Conservation (phyloP, 192 early-diverging fungal species). For the Linnemannia exigua region DNA sequence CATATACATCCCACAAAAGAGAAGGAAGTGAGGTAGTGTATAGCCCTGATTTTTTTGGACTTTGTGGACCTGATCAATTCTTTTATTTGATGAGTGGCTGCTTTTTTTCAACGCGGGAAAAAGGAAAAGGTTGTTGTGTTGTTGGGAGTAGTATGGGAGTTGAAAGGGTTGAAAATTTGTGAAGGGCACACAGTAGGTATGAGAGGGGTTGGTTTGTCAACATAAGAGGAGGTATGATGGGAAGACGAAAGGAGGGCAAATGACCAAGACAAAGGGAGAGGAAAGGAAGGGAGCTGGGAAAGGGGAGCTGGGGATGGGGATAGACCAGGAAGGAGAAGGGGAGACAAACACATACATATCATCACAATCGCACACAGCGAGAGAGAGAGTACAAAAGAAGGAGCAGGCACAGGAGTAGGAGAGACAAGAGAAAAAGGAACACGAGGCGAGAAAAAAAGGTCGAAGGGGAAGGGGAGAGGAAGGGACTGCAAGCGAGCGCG, state of each 20-base stretch:
- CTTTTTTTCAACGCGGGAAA: neutral
- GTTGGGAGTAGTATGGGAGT: neutral
- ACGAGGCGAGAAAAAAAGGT: neutral
- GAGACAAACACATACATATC: neutral
- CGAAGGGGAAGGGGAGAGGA: neutral
- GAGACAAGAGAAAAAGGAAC: neutral
- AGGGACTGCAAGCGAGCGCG: constrained; percentile 1
- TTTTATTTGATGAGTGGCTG: neutral
- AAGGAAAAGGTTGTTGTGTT: neutral
- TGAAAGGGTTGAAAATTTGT: neutral
- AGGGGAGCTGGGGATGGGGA: neutral
- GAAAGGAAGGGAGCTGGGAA: constrained; percentile 5
- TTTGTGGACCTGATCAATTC: no score
- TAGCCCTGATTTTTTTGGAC: no score
- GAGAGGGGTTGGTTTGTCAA: neutral
- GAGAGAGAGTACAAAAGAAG: neutral
- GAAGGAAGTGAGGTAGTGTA: constrained; percentile 4
- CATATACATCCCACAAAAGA: neutral
- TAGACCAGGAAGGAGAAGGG: neutral
- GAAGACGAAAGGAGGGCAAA: neutral
- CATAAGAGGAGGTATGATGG: neutral
- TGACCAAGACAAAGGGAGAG: neutral
- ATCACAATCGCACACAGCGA: neutral
- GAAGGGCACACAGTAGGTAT: neutral
- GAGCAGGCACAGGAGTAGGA: neutral